Base-by-base conservation (phyloP, 1,139 yeast genomes). In the Nadsonia starkeyi-henricii region DNA sequence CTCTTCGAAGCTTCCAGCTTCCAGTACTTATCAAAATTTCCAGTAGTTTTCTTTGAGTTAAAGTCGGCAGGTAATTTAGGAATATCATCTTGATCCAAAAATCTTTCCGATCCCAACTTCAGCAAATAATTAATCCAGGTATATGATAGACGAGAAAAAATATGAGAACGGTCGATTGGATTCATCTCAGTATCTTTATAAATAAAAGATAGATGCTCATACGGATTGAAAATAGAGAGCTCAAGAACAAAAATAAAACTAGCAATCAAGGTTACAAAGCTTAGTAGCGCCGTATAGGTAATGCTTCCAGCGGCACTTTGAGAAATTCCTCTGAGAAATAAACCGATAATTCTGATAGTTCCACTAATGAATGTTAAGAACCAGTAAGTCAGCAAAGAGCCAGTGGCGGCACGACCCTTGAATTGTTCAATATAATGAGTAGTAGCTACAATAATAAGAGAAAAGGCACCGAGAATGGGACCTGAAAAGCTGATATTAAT, bases 1-100 rank as follows among this genome's bases (percentile, higher is more conserved):
- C 30, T 39, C 26, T 44, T 43, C 3, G 23, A 20, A 19, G 41
- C 41, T 26, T 47, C 44, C 4, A 23, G 41, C 17, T 47, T 43
- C 49, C 49, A 47, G 19, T 17, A 8, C 20, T 43, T 20, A 17
- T 47, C 49, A 39, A 47, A 47, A 18, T 26, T 28, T 9, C 5
- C 17, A 33, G 39, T 33, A n/a, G 17, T 15, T 13, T 13, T 33
- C 17, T 33, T 33, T 13, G 39, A 15, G 39, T 15, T n/a, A n/a
- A 33, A 33, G 9, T 12, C 39, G 5, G 39, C 39, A n/a, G 39
- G 39, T 33, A 15, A 15, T 5, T 33, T 33, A 33, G 39, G 39
- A 4, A 33, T 33, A 33, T 33, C 39, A 33, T 33, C 39, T 33
- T 33, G 39, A 33, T 33, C 39, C 17, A 33, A 33, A 33, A 33